Conservation (phyloP, 805 yeast species). For the Yarrowia sp. region DNA sequence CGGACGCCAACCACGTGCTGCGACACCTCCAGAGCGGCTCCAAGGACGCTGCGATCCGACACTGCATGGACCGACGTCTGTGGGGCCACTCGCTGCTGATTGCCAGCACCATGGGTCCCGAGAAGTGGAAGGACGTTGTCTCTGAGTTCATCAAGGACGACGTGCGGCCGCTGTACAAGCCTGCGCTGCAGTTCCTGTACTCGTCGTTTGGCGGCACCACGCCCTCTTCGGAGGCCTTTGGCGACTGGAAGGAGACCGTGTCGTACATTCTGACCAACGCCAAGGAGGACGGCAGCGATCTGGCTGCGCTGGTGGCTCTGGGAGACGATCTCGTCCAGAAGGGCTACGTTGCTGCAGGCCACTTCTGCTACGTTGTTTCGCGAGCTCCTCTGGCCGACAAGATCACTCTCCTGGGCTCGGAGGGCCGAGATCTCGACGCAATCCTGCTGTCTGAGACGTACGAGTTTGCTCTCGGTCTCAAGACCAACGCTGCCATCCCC, state of each 20-base stretch:
- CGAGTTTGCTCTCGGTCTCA: constrained; percentile 51
- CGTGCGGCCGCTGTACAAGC: constrained; percentile 42
- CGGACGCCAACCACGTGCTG: neutral
- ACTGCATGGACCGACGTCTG: constrained; percentile 60
- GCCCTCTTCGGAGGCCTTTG: constrained; percentile 34
- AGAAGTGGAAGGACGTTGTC: constrained; percentile 56
- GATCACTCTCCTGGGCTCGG: constrained; percentile 17
- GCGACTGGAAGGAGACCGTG: constrained; percentile 28
- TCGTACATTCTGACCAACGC: constrained; percentile 27
- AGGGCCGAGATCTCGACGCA: constrained; percentile 46
- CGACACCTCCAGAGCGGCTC: constrained; percentile 58
- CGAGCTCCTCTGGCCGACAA: constrained; percentile 31
- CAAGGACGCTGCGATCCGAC: constrained; percentile 60
- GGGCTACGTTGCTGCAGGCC: constrained; percentile 45
- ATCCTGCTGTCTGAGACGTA: constrained; percentile 65
- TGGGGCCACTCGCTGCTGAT: constrained; percentile 77
- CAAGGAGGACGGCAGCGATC: constrained; percentile 28
- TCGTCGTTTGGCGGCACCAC: constrained; percentile 54
- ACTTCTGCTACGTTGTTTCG: constrained; percentile 41
- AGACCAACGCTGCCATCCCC: constrained; percentile 40
- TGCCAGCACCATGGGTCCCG: constrained; percentile 63
- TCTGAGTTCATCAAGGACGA: constrained; percentile 55
- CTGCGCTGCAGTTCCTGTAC: constrained; percentile 55
- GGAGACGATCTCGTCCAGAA: constrained; percentile 41
- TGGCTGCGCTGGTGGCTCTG: constrained; percentile 36